Evolutionary conservation across 495 filamentous ascomycete species (phyloP), one percentile per base, ranked within the genome.

Genomic region (Daldinia decipiens): DNA sequence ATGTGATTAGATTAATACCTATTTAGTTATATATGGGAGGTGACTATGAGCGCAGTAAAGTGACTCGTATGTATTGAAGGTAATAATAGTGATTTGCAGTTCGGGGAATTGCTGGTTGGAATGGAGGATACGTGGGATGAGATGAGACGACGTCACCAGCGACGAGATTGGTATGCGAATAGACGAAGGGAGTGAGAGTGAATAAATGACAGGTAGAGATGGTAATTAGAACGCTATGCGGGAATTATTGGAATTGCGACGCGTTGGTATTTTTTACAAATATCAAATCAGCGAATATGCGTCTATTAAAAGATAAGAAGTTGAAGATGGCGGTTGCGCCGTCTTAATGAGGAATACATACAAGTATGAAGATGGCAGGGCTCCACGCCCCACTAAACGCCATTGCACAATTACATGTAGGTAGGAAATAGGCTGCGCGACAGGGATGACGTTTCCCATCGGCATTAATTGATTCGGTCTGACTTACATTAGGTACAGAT

Each of bases 61-160:
- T 29, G 21, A 50, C 39, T 60, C 36, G 50, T 64, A 69, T 43
- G 43, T 47, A 47, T 47, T 11, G 43, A 47, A 40, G 32, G 17
- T 19, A 12, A 8, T 56, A 36, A 38, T 59, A 29, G 34, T 47
- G 21, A 56, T 62, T 64, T 31, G 69, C 52, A 51, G 40, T 40
- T 68, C 53, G 64, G 57, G 47, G 64, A 71, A 38, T 62, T 61
- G 60, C 34, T 58, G 51, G 56, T 36, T 65, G 53, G 70, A 68
- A 68, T 73, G 65, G 52, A 62, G 65, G 32, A 50, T 56, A 54
- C 29, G 47, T 54, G 57, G 45, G 61, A 68, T 65, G 34, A 65
- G 56, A 67, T 62, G 57, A 73, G 70, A 68, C 65, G 65, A 73
- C 70, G 70, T 73, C 70, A 73, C 70, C 45, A 55, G 47, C 47